Evolutionary conservation across 2,329 filamentous ascomycete species (phyloP).

Genomic region (Colletotrichum noveboracense): DNA sequence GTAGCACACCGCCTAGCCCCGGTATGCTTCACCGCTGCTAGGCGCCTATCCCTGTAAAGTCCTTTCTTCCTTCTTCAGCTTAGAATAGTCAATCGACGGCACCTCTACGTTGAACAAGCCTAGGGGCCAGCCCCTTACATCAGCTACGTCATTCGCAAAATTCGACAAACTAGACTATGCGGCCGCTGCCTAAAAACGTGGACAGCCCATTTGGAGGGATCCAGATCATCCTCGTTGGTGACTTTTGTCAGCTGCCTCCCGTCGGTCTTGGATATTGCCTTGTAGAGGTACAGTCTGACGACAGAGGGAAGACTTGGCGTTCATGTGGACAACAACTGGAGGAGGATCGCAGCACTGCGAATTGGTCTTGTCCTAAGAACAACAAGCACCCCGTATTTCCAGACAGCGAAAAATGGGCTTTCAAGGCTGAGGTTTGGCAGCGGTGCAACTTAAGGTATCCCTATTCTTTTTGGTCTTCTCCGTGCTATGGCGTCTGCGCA

Average conservation of each 20-base stretch:
- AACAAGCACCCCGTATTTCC: conserved; percentile 38
- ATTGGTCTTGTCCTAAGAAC: conserved; percentile 25
- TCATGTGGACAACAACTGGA: neutral
- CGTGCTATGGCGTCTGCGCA: neutral
- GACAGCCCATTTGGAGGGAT: neutral
- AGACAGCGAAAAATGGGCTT: conserved; percentile 65
- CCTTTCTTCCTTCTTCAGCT: too few species aligned
- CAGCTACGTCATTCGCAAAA: conserved; percentile 50
- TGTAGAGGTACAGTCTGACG: neutral
- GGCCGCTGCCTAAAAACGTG: neutral
- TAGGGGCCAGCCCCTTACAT: too few species aligned
- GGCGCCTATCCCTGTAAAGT: too few species aligned
- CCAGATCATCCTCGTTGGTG: neutral
- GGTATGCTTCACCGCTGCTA: too few species aligned
- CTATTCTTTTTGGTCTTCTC: neutral
- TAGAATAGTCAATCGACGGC: too few species aligned
- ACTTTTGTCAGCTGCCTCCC: neutral
- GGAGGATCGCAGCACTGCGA: neutral
- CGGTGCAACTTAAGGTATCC: conserved; percentile 51
- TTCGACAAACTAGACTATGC: neutral
- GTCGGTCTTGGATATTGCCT: neutral
- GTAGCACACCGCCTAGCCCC: too few species aligned
- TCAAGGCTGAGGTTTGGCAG: conserved; percentile 59
- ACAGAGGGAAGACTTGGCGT: neutral
- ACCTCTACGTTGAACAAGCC: too few species aligned